Evolutionary conservation across 2,329 filamentous ascomycete genomes (phyloP).

Genomic region (Colletotrichum falcatum): DNA sequence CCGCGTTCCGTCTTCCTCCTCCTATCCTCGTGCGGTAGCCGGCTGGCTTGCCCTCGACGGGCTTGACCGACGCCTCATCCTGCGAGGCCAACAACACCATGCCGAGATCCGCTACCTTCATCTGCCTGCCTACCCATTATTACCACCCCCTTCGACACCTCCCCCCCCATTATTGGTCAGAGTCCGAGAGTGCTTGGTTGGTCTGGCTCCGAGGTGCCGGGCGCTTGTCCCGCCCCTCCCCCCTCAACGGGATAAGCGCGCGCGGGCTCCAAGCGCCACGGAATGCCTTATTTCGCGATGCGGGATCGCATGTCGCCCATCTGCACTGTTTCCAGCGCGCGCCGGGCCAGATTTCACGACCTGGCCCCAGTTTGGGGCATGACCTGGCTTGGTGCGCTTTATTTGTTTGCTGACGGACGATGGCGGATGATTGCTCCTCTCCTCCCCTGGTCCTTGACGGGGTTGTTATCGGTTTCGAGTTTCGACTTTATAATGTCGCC

Average conservation of each 20-base stretch:
- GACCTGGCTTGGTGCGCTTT: not conserved
- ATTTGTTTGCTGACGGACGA: not conserved
- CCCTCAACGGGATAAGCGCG: not conserved
- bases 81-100: not conserved
- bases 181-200: not conserved
- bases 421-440: not conserved
- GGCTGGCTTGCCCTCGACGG: not conserved
- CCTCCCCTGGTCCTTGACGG: not conserved
- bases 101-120: not conserved
- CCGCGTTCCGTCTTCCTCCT: not conserved
- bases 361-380: too few species aligned
- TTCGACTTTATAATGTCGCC: not conserved
- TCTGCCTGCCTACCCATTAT: too few species aligned
- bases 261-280: not conserved
- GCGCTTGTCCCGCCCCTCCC: too few species aligned
- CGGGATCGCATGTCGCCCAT: not conserved
- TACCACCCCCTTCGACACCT: too few species aligned
- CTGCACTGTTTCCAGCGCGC: too few species aligned
- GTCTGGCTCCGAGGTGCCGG: not conserved
- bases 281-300: not conserved
- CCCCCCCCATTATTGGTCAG: not conserved
- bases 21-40: too few species aligned
- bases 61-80: not conserved
- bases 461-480: not conserved
- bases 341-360: not conserved